Percentiles rank a stretch among this genome's conserved stretches.
These are phyloP conservation scores for Microthyrium microscopicum DNA, from an alignment of 2,329 filamentous ascomycete genomes.

Conservation along the genomic window DNA sequence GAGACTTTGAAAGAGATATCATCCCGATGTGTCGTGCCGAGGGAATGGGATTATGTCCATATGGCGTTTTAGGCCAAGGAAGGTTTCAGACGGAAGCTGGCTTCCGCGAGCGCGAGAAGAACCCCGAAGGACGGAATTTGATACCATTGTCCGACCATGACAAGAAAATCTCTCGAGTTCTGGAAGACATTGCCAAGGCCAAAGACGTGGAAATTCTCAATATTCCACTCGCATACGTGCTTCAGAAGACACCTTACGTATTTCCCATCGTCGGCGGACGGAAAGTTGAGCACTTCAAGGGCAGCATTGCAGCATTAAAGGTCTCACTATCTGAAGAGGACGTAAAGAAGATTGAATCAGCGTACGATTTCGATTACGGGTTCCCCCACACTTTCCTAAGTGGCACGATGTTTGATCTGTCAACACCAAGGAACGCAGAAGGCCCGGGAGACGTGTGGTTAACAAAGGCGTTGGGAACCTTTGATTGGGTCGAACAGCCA, in stretches of 20 bases:
- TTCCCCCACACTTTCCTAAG: conserved; percentile 34
- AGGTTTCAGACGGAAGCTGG: conserved; percentile 20
- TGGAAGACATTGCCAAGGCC: conserved; percentile 42
- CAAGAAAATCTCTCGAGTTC: conserved; percentile 36
- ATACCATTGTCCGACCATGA: conserved; percentile 30
- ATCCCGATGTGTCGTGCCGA: conserved; percentile 47
- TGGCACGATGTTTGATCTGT: conserved; percentile 7
- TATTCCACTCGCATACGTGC: conserved; percentile 51
- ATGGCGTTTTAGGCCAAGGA: conserved; percentile 35
- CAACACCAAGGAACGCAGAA: no score
- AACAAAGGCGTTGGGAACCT: not conserved
- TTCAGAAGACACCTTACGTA: conserved; percentile 54
- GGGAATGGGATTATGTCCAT: conserved; percentile 44
- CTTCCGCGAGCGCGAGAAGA: conserved; percentile 12
- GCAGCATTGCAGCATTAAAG: conserved; percentile 39
- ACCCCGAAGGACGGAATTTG: conserved; percentile 20
- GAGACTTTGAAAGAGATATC: conserved; percentile 55
- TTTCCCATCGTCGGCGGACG: conserved; percentile 60
- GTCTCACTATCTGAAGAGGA: conserved; percentile 35
- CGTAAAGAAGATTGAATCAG: conserved; percentile 36
- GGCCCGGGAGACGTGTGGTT: conserved; percentile 1
- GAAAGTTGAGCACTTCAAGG: conserved; percentile 55
- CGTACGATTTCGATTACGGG: conserved; percentile 36
- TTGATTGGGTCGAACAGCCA: conserved; percentile 2
- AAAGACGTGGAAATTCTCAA: conserved; percentile 24